Evolutionary conservation across 2,329 filamentous ascomycete species (phyloP).

Genomic region (Dryadomyces quercus-mongolicae): DNA sequence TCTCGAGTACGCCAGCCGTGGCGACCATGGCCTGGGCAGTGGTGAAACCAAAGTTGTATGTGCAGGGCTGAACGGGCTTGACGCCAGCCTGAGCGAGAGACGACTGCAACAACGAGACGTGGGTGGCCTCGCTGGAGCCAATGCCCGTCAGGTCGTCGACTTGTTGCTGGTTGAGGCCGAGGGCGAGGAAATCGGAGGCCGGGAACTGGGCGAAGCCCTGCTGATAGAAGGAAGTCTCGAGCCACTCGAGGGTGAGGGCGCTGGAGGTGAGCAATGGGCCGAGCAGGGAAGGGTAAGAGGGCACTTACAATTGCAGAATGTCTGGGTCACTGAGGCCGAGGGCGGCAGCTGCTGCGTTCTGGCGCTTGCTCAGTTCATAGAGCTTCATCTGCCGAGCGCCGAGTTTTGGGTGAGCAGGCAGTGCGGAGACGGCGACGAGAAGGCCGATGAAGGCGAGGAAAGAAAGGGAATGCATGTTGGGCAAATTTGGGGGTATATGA

Average conservation of each 20-base stretch:
- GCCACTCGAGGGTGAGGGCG: conserved; percentile 62
- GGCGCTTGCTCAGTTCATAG: conserved; percentile 34
- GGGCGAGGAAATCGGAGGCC: conserved; percentile 48
- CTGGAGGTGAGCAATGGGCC: conserved; percentile 21
- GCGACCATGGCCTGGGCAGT: conserved; percentile 55
- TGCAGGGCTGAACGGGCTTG: conserved; percentile 55
- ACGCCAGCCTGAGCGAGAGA: conserved; percentile 50
- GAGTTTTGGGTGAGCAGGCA: conserved; percentile 31
- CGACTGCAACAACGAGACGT: conserved; percentile 47
- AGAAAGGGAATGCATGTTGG: conserved; percentile 19
- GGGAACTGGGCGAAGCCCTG: conserved; percentile 58
- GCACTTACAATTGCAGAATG: conserved; percentile 45
- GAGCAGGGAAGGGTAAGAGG: too few relatives aligned
- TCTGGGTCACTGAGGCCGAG: conserved; percentile 38
- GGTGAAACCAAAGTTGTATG: conserved; percentile 60
- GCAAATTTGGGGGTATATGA: conserved; percentile 6
- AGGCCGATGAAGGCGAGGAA: conserved; percentile 29
- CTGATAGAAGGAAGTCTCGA: conserved; percentile 62
- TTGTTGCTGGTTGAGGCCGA: conserved; percentile 43
- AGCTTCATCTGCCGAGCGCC: conserved; percentile 31
- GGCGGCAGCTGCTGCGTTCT: conserved; percentile 34
- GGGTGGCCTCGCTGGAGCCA: conserved; percentile 48
- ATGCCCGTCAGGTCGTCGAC: conserved; percentile 50
- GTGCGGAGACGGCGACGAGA: conserved; percentile 31
- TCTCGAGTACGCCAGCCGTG: conserved; percentile 59